Percentiles rank a stretch among this genome's conserved stretches.
Conservation (phyloP, 1,284 basidiomycete species). For the Calocybe gambosa region DNA sequence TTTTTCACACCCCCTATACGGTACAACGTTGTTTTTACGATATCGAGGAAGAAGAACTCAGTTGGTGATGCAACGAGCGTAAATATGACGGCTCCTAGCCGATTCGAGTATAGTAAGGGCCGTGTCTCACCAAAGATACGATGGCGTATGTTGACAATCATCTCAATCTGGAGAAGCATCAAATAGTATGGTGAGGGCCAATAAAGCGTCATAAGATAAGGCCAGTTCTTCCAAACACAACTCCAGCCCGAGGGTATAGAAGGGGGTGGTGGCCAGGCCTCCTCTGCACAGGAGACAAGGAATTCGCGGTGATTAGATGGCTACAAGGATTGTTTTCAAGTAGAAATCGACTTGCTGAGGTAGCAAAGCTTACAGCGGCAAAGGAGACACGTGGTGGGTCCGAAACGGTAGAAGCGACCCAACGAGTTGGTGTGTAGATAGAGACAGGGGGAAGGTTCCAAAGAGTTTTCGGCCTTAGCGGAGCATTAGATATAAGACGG, state of each 20-base stretch:
- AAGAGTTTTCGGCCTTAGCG: not conserved
- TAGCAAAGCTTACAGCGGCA: constrained; percentile 4
- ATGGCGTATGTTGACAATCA: constrained; percentile 29
- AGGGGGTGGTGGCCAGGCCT: constrained; percentile 21
- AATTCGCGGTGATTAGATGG: constrained; percentile 1
- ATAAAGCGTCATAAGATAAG: constrained; percentile 27
- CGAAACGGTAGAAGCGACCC: not conserved
- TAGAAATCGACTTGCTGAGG: not conserved
- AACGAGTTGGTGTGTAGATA: not conserved
- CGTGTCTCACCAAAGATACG: constrained; percentile 25
- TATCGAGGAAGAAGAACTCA: constrained; percentile 17
- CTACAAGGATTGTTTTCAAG: not conserved
- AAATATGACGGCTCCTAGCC: constrained; percentile 19
- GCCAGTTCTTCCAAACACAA: constrained; percentile 27
- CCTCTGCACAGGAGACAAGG: constrained; percentile 19
- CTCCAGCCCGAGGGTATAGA: constrained; percentile 27
- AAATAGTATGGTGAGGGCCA: constrained; percentile 31
- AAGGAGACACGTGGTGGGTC: not conserved
- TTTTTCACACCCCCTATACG: constrained; percentile 16
- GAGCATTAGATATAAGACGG: not conserved
- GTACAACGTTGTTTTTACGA: constrained; percentile 13
- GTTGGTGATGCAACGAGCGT: constrained; percentile 14
- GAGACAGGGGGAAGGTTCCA: not conserved
- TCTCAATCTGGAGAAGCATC: constrained; percentile 31
- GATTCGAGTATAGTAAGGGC: constrained; percentile 26